A percentile compares a stretch with the other conserved stretches of the same genome.
Conservation (phyloP, 305 asterid genomes). For the Petunia hybrid region DNA sequence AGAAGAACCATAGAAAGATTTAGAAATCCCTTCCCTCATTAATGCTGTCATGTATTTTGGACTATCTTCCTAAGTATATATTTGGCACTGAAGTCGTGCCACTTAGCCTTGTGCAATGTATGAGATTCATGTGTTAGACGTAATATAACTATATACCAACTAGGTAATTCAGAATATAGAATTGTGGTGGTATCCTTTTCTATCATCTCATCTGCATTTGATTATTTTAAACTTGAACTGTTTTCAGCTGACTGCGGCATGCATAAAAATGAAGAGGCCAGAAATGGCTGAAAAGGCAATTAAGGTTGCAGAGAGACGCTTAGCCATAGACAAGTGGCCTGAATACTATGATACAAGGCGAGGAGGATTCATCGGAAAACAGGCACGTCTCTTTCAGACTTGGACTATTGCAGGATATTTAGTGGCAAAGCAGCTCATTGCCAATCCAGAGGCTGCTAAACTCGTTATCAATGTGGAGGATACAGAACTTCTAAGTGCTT, state of each 20-base stretch:
- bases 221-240: background rate
- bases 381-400: slow-evolving; percentile 88
- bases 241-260: slow-evolving; percentile 86
- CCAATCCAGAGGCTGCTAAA: slow-evolving; percentile 75
- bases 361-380: slow-evolving; percentile 89
- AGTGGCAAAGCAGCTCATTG: slow-evolving; percentile 82
- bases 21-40: background rate
- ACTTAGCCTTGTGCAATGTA: background rate
- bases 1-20: too few species aligned
- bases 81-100: background rate
- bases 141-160: background rate
- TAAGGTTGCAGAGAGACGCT: slow-evolving; percentile 69
- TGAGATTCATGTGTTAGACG: slow-evolving; percentile 12
- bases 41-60: background rate
- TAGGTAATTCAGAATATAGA: background rate
- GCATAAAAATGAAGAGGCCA: slow-evolving; percentile 89
- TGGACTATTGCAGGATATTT: slow-evolving; percentile 95
- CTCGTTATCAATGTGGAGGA: slow-evolving; percentile 77
- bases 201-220: background rate
- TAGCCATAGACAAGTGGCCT: slow-evolving; percentile 85
- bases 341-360: slow-evolving; percentile 94
- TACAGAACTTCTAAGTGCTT: slow-evolving; percentile 69
- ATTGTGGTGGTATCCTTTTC: background rate
- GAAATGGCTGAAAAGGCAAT: slow-evolving; percentile 87
- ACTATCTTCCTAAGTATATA: background rate